Base-by-base conservation (phyloP, 2,329 filamentous ascomycete genomes). In the Aspergillus bombycis region DNA sequence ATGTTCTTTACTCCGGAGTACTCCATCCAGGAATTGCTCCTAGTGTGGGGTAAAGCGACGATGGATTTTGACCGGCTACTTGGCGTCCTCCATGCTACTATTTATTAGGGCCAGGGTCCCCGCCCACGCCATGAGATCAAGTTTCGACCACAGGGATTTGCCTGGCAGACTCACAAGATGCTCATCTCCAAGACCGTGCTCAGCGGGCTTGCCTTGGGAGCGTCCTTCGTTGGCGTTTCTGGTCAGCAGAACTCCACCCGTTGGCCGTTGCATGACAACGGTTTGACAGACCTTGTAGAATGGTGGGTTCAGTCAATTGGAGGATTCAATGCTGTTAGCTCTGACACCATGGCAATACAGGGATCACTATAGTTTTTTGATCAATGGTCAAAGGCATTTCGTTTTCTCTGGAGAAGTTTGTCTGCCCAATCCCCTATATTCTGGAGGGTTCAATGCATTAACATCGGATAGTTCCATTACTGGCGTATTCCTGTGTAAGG, bases 361-460 rank as follows among this genome's bases (percentile, higher is more conserved):
- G 84, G 84, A 86, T 64, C 79, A 83, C 61, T 84, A 84, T 71
- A 85, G 83, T 70, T 82, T 85, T 68, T 79, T 82, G 34, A 72
- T 86, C 59, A 81, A 85, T 58, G 82, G 80, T 32, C 78, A 85
- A 67, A 75, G 84, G 23, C 71, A 85, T 6, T 85, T 84, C 66
- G 75, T 86, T 50, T 85, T 83, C 69, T 80, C 81, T 16, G 84
- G 84, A 45, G 84, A 86, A 32, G 52, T 38, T 26, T 26, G n/a
- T 14, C 16, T 0, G 3, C 19, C 19, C 34, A 8, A 26, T 55
- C 7, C 2, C 2, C 3, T 34, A 11, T 8, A 3, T 21, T 32
- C 21, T 32, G 28, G 3, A 21, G 12, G 4, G 19, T 32, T 32
- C 28, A 32, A 21, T 32, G 28, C 48, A 21, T n/a, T 55, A 28